These are phyloP conservation scores for Exophiala spinifera DNA, from an alignment of 2,329 filamentous ascomycete genomes.

Conservation along the genomic window DNA sequence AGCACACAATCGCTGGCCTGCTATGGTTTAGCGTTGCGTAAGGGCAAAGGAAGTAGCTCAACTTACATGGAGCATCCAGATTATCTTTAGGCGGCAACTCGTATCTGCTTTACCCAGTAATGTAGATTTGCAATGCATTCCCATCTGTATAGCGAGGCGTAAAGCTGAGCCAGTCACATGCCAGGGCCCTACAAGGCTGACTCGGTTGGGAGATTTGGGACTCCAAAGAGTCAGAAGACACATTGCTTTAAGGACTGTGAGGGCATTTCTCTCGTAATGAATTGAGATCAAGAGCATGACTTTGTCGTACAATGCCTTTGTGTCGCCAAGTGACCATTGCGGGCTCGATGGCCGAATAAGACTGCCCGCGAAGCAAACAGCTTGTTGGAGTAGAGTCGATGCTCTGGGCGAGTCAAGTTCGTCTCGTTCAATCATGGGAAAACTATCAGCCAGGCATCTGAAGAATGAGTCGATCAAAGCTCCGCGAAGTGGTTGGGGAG, in stretches of 20 bases:
- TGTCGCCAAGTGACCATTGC: neutral
- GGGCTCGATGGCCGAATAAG: slow-evolving; percentile 17
- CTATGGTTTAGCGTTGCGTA: neutral
- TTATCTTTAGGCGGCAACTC: slow-evolving; percentile 14
- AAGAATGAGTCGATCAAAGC: slow-evolving; percentile 26
- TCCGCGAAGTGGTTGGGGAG: neutral
- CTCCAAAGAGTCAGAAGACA: slow-evolving; percentile 28
- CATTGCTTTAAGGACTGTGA: slow-evolving; percentile 19
- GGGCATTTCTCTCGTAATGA: slow-evolving; percentile 24
- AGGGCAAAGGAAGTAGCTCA: neutral
- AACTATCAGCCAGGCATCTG: slow-evolving; percentile 22
- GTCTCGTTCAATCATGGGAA: slow-evolving; percentile 18
- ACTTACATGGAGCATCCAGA: slow-evolving; percentile 24
- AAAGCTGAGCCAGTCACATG: slow-evolving; percentile 27
- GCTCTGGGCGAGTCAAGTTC: slow-evolving; percentile 7
- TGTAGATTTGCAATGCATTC: slow-evolving; percentile 27
- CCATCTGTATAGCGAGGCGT: slow-evolving; percentile 28
- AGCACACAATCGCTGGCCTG: slow-evolving; percentile 1
- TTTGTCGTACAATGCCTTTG: slow-evolving; percentile 25
- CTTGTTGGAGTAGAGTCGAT: slow-evolving; percentile 13
- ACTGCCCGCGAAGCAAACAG: slow-evolving; percentile 24
- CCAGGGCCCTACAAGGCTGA: slow-evolving; percentile 27
- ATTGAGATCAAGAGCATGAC: slow-evolving; percentile 24
- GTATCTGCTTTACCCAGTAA: slow-evolving; percentile 11
- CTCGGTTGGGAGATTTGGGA: slow-evolving; percentile 14